Percentiles rank a stretch among this genome's conserved stretches.
phyloP scores from a whole-genome alignment of 495 filamentous ascomycete genomes.

The Talaromyces borbonicus region DNA sequence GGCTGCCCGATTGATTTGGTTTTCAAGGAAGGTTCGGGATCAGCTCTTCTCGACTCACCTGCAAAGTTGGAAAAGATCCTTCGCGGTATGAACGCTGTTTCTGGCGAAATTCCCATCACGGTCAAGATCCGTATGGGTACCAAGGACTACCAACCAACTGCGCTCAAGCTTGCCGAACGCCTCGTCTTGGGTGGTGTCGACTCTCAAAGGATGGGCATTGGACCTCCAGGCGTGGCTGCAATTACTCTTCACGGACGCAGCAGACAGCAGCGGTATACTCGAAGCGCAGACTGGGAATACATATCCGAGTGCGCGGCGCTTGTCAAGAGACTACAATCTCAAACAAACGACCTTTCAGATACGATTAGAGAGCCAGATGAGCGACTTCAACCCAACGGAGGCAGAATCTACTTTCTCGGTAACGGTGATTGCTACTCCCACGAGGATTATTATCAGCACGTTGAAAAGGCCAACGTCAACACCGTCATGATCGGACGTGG shows the following conservation, averaged over 20 bases:
- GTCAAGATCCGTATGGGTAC: constrained; percentile 93
- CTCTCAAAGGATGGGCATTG: constrained; percentile 45
- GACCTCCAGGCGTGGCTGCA: constrained; percentile 73
- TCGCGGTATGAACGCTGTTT: constrained; percentile 88
- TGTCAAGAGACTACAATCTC: constrained; percentile 64
- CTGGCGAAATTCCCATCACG: constrained; percentile 76
- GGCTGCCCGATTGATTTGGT: constrained; percentile 95
- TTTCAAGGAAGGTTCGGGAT: constrained; percentile 76
- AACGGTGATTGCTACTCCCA: constrained; percentile 97
- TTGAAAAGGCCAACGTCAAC: constrained; percentile 70
- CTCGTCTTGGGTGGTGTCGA: constrained; percentile 69
- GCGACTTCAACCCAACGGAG: constrained; percentile 48
- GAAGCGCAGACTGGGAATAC: constrained; percentile 81
- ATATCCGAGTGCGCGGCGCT: constrained; percentile 83
- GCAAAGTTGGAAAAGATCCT: constrained; percentile 85
- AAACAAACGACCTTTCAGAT: constrained; percentile 53
- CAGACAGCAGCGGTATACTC: constrained; percentile 88
- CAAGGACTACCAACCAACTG: constrained; percentile 66
- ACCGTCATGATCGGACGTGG: constrained; percentile 86
- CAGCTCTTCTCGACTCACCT: constrained; percentile 79
- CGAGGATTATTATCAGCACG: constrained; percentile 70
- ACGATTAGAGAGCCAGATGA: constrained; percentile 69
- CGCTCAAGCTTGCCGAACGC: constrained; percentile 71
- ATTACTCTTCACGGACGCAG: constrained; percentile 91
- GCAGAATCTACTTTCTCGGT: constrained; percentile 77